Conservation (phyloP, 345 rosid species). For the Gossypium rotundifolium region DNA sequence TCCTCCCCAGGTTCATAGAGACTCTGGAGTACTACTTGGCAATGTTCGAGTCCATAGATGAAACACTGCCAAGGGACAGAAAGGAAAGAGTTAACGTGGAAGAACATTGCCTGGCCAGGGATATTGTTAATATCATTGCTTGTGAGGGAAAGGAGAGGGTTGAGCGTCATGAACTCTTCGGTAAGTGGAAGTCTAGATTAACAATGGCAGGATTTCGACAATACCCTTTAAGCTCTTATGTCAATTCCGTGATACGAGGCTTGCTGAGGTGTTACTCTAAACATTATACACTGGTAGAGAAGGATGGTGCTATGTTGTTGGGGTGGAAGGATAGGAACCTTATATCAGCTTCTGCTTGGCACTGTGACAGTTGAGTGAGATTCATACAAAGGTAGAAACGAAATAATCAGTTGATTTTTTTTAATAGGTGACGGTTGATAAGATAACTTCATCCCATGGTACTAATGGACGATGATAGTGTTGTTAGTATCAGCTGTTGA, state of each 20-base stretch:
- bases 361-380: conserved; percentile 17
- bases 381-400: neutral
- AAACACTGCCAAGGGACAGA: conserved; percentile 37
- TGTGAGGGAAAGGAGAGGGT: conserved; percentile 70
- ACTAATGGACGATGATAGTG: neutral
- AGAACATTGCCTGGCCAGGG: conserved; percentile 66
- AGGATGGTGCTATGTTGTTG: conserved; percentile 58
- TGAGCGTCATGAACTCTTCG: conserved; percentile 62
- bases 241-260: conserved; percentile 47
- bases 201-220: conserved; percentile 66
- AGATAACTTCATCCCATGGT: neutral
- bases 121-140: conserved; percentile 57
- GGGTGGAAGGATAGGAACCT: conserved; percentile 64
- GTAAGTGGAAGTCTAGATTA: conserved; percentile 73
- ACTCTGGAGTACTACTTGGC: conserved; percentile 59
- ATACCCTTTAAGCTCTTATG: conserved; percentile 45
- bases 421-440: neutral
- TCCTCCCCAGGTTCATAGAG: conserved; percentile 53
- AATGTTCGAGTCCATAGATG: conserved; percentile 66
- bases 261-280: conserved; percentile 46
- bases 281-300: conserved; percentile 47
- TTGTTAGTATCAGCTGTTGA: neutral
- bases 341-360: conserved; percentile 73
- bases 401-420: conserved; percentile 5
- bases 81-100: conserved; percentile 49